Conservation (phyloP, 2,329 filamentous ascomycete genomes). For the Colletotrichum musicola region DNA sequence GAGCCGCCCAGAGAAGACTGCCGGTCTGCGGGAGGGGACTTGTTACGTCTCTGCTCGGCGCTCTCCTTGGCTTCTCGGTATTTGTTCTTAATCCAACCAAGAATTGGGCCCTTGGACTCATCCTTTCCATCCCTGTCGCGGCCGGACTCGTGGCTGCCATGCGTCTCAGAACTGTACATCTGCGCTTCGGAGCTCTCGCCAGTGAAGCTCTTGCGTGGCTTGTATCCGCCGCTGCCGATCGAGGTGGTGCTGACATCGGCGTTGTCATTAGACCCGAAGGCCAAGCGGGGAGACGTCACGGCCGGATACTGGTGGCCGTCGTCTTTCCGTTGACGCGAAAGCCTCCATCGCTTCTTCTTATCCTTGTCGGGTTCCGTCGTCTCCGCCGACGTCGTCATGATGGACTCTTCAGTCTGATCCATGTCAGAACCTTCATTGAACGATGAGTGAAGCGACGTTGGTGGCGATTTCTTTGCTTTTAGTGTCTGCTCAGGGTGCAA, state of each 20-base stretch:
- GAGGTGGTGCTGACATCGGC: conserved; percentile 77
- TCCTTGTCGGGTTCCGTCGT: conserved; percentile 70
- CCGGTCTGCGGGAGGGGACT: conserved; percentile 64
- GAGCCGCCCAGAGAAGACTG: conserved; percentile 45
- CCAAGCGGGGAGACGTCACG: conserved; percentile 58
- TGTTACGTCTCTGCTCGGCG: conserved; percentile 66
- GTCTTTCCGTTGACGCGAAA: conserved; percentile 74
- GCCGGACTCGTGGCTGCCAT: conserved; percentile 51
- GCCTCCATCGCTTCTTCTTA: conserved; percentile 78
- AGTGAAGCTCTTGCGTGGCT: conserved; percentile 62
- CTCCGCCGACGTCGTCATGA: conserved; percentile 44
- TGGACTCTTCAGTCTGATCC: conserved; percentile 76
- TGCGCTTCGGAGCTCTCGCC: conserved; percentile 64
- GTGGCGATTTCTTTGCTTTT: conserved; percentile 78
- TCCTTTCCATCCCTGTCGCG: conserved; percentile 58
- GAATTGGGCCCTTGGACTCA: conserved; percentile 63
- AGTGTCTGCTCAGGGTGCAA: conserved; percentile 63
- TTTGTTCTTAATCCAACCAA: conserved; percentile 70
- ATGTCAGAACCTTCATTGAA: conserved; percentile 86
- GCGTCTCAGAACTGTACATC: conserved; percentile 54
- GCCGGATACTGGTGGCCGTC: conserved; percentile 59
- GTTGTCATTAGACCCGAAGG: conserved; percentile 71
- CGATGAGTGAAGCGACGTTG: conserved; percentile 81
- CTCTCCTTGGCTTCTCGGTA: conserved; percentile 71
- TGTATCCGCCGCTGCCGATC: conserved; percentile 71